Percentiles rank a stretch among this genome's conserved stretches.
Conservation (phyloP, 2,329 filamentous ascomycete species). For the Exophiala phaeomuriformis region DNA sequence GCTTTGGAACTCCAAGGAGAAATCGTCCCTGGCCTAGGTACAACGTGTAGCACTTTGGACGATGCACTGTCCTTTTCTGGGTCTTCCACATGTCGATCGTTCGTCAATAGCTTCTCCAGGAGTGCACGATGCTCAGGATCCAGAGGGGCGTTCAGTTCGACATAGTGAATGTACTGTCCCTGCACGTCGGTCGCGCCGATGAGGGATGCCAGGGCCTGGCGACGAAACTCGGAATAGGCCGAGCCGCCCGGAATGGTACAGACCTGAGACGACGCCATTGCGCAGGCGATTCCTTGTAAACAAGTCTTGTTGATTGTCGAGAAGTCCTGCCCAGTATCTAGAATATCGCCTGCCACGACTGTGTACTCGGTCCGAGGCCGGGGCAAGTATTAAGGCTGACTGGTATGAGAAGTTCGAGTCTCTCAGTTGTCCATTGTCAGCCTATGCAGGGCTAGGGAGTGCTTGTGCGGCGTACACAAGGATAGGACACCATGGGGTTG, state of each 20-base stretch:
- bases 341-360: neutral
- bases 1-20: conserved; percentile 98
- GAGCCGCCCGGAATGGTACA: conserved; percentile 21
- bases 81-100: conserved; percentile 47
- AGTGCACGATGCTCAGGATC: conserved; percentile 43
- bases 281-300: neutral
- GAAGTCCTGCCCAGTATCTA: neutral
- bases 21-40: conserved; percentile 70
- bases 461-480: no score
- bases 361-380: no score
- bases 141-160: conserved; percentile 50
- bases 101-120: conserved; percentile 54
- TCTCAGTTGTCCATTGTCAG: no score
- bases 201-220: conserved; percentile 37
- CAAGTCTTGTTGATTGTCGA: neutral
- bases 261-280: conserved; percentile 17
- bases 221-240: conserved; percentile 42
- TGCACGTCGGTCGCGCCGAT: conserved; percentile 40
- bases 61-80: conserved; percentile 41
- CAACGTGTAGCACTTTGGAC: conserved; percentile 59
- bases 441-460: no score
- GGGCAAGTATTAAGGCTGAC: no score
- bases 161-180: conserved; percentile 54
- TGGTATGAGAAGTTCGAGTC: no score
- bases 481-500: no score